phyloP scores from a whole-genome alignment of 805 yeast species.

The Candida loeiensis region DNA sequence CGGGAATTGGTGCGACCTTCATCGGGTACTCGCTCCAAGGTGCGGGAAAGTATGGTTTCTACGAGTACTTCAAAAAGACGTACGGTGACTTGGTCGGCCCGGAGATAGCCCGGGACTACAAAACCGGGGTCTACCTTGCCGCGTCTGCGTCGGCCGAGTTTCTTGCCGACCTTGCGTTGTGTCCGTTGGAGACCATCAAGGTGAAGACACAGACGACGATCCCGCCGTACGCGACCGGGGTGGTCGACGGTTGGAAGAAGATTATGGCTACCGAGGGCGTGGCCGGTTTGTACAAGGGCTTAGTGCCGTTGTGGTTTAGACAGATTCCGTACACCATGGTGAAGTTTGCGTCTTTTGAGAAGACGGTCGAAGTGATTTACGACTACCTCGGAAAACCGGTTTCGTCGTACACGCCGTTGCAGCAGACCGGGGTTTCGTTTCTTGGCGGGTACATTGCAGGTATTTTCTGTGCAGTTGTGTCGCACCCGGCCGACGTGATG shows the following conservation, averaged over 20 bases:
- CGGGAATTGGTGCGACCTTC: slow-evolving; percentile 90
- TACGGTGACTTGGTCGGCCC: slow-evolving; percentile 69
- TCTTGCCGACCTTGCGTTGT: slow-evolving; percentile 81
- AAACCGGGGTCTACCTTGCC: slow-evolving; percentile 70
- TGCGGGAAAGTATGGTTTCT: slow-evolving; percentile 95
- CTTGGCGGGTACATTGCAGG: slow-evolving; percentile 97
- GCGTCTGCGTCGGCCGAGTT: slow-evolving; percentile 95
- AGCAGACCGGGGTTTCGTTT: slow-evolving; percentile 94
- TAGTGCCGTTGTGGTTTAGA: slow-evolving; percentile 91
- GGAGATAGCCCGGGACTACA: slow-evolving; percentile 56
- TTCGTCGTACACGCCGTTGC: slow-evolving; percentile 61
- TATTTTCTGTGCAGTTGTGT: slow-evolving; percentile 90
- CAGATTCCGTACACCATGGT: slow-evolving; percentile 99
- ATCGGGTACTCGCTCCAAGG: slow-evolving; percentile 95
- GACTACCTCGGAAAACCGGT: slow-evolving; percentile 67
- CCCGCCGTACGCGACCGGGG: slow-evolving; percentile 73
- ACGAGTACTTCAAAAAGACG: slow-evolving; percentile 82
- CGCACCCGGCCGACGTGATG: slow-evolving; percentile 99
- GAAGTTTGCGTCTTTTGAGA: slow-evolving; percentile 92
- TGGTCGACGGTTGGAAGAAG: slow-evolving; percentile 63
- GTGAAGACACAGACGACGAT: slow-evolving; percentile 90
- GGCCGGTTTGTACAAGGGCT: slow-evolving; percentile 78
- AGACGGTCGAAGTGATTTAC: slow-evolving; percentile 80
- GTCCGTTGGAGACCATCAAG: slow-evolving; percentile 95
- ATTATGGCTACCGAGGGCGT: slow-evolving; percentile 67